Evolutionary conservation across 352 stramenopile species (phyloP).

Genomic region (Globisporangium polare): DNA sequence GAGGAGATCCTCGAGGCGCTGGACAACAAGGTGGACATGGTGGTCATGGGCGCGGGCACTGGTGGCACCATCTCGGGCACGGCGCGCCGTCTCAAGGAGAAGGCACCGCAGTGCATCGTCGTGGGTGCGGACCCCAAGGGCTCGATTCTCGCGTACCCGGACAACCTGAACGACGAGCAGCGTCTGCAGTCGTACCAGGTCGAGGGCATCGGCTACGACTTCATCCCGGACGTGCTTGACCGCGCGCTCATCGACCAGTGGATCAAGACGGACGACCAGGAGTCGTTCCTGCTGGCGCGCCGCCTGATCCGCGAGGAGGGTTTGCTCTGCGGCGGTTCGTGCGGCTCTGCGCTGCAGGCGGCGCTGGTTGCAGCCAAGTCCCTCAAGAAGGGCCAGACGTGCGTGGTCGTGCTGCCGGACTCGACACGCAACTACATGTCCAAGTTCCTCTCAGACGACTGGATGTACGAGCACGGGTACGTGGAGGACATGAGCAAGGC

Average conservation of each 20-base stretch:
- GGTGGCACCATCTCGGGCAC: slow-evolving; percentile 94
- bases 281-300: slow-evolving; percentile 93
- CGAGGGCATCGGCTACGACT: slow-evolving; percentile 97
- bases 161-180: slow-evolving; percentile 90
- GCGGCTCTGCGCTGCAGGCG: slow-evolving; percentile 81
- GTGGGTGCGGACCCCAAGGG: slow-evolving; percentile 90
- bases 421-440: slow-evolving; percentile 97
- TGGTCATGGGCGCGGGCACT: slow-evolving; percentile 93
- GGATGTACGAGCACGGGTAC: slow-evolving; percentile 85
- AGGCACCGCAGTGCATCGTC: slow-evolving; percentile 77
- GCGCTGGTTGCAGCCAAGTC: slow-evolving; percentile 77
- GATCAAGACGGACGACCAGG: slow-evolving; percentile 94
- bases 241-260: slow-evolving; percentile 90
- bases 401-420: slow-evolving; percentile 93
- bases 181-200: slow-evolving; percentile 88
- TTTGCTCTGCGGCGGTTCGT: slow-evolving; percentile 92
- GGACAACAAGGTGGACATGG: slow-evolving; percentile 92
- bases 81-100: slow-evolving; percentile 92
- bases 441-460: slow-evolving; percentile 95
- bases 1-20: slow-evolving; percentile 93
- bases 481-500: slow-evolving; percentile 67
- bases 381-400: slow-evolving; percentile 87
- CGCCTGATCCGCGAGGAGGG: slow-evolving; percentile 94
- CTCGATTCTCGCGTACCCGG: slow-evolving; percentile 91
- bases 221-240: slow-evolving; percentile 94